phyloP scores from a whole-genome alignment of 2,329 filamentous ascomycete species.

The Penicillium vulpinum region DNA sequence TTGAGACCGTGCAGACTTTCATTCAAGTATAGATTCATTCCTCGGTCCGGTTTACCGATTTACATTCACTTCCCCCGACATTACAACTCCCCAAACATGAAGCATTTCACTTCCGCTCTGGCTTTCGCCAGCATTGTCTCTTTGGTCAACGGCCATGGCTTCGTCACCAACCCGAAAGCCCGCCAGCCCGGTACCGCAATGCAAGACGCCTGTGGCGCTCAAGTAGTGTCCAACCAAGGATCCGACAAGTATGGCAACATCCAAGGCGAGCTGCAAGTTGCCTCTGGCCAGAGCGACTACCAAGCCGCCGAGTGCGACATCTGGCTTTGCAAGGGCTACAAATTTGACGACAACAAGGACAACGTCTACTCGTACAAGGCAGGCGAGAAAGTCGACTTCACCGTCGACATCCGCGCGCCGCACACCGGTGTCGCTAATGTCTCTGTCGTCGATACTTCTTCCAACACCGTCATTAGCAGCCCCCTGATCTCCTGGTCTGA shows the following conservation, averaged over 20 bases:
- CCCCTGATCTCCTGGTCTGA: conserved; percentile 35
- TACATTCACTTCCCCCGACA: conserved; percentile 16
- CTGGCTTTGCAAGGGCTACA: conserved; percentile 60
- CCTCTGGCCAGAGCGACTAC: conserved; percentile 50
- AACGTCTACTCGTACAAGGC: conserved; percentile 55
- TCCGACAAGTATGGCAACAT: conserved; percentile 60
- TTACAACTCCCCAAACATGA: conserved; percentile 39
- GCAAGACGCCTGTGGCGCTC: conserved; percentile 54
- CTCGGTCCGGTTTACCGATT: conserved; percentile 24
- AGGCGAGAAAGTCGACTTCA: conserved; percentile 47
- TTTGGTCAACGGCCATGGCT: conserved; percentile 56
- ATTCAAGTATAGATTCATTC: conserved; percentile 17
- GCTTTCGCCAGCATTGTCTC: conserved; percentile 47
- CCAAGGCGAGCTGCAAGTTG: conserved; percentile 56
- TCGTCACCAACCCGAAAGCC: conserved; percentile 50
- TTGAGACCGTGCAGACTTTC: conserved; percentile 20
- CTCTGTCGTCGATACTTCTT: conserved; percentile 49
- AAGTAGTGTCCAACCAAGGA: conserved; percentile 55
- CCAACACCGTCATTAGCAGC: conserved; percentile 41
- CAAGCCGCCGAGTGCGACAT: conserved; percentile 51
- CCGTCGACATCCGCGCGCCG: conserved; percentile 49
- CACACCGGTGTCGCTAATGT: conserved; percentile 53
- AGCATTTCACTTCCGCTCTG: conserved; percentile 44
- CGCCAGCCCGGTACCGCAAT: conserved; percentile 56
- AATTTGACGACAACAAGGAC: conserved; percentile 56